Base-by-base conservation (phyloP, 352 stramenopile genomes). In the Pythium dissimile region DNA sequence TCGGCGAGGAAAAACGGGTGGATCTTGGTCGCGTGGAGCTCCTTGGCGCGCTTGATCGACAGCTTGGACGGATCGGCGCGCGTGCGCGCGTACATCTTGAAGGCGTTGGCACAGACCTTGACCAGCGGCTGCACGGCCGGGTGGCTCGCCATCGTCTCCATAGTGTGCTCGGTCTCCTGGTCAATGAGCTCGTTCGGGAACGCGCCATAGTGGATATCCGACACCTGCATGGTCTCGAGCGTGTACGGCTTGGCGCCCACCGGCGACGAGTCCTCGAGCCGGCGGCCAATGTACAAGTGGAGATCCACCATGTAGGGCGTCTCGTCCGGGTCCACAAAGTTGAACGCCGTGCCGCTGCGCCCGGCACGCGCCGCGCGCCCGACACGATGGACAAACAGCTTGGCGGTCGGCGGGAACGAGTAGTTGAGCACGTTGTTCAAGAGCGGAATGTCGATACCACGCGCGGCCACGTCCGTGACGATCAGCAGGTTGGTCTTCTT, bases 261-360 rank as follows among this genome's bases (percentile, higher is more conserved):
- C 0, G 82, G 86, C 5, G 75, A 84, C 24, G 82, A 92, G 58
- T 92, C 82, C 23, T 87, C 82, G 24, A 92, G 71, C 16, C 83
- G 82, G 2, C 87, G 86, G 37, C 94, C 95, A 32, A 99, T 86
- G 73, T 98, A 99, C 38, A 98, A 57, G 67, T 98, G 89, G 31
- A 99, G 61, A 69, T 99, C 97, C 21, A 99, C 88, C 92, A 99
- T 98, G 75, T 99, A 99, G 12, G 97, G 94, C 45, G 98, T 73
- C 69, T 99, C 97, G 57, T 99, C 96, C 18, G 95, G 95, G 60
- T 99, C 97, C 13, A 99, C 94, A 62, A 99, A 87, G 68, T 79
- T 98, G 71, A 97, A 98, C 27, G 96, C 97, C 39, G 90, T 96
- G 64, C 96, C 96, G 56, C 86, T 96, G 31, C 95, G 82, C 20